phyloP scores from a whole-genome alignment of 192 early-diverging fungal species.

The Gigaspora rosea region DNA sequence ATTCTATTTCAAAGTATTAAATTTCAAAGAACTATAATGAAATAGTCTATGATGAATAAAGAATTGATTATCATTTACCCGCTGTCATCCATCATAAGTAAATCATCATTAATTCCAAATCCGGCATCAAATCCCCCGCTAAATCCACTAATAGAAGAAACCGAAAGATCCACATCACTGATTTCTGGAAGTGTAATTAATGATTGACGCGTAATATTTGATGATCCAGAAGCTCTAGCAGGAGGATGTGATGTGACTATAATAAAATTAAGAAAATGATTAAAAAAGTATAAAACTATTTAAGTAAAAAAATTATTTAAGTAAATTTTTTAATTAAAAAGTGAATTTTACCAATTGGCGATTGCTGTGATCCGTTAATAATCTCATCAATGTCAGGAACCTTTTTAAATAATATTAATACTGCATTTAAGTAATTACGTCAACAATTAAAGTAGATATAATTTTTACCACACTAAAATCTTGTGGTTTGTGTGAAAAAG shows the following conservation, averaged over 20 bases:
- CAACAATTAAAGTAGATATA: neutral
- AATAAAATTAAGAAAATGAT: neutral
- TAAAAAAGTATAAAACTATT: too few relatives aligned
- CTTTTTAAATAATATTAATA: slow-evolving; percentile 2
- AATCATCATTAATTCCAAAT: slow-evolving; percentile 7
- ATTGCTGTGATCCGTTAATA: neutral
- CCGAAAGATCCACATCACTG: neutral
- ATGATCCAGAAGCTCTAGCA: neutral
- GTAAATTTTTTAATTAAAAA: neutral
- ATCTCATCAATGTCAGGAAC: neutral
- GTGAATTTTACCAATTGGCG: neutral
- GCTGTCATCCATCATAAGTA: slow-evolving; percentile 12
- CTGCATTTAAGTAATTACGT: neutral
- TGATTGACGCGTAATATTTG: neutral
- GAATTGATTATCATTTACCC: neutral
- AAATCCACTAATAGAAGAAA: neutral
- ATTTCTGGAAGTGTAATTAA: slow-evolving; percentile 17
- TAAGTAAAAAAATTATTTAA: neutral
- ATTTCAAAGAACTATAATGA: neutral
- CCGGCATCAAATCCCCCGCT: neutral
- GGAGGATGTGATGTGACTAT: neutral
- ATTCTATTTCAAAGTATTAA: slow-evolving; percentile 11
- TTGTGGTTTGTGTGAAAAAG: neutral
- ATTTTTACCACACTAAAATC: slow-evolving; percentile 6
- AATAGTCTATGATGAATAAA: neutral